Percentiles rank a stretch among this genome's conserved stretches.
Conservation (phyloP, 805 yeast species). For the Pichia insulana region DNA sequence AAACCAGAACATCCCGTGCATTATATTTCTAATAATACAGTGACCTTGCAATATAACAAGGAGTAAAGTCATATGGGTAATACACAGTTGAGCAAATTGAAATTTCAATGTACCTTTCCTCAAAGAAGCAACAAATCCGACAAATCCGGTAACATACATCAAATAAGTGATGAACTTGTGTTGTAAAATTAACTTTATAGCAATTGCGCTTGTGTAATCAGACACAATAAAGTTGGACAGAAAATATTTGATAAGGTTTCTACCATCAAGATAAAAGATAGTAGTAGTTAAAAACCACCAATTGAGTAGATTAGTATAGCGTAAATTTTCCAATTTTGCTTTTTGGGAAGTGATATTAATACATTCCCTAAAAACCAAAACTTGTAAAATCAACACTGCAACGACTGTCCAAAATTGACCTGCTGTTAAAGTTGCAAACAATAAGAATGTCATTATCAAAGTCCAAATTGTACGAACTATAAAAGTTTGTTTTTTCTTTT, state of each 20-base stretch:
- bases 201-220: slow-evolving; percentile 21
- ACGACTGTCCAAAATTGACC: slow-evolving; percentile 81
- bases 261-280: slow-evolving; percentile 83
- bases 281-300: slow-evolving; percentile 92
- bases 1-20: slow-evolving; percentile 92
- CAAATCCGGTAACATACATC: slow-evolving; percentile 78
- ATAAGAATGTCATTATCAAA: slow-evolving; percentile 73
- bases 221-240: slow-evolving; percentile 21
- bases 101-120: slow-evolving; percentile 83
- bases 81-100: slow-evolving; percentile 89
- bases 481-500: slow-evolving; percentile 73
- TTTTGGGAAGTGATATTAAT: slow-evolving; percentile 71
- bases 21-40: slow-evolving; percentile 79
- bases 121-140: slow-evolving; percentile 80
- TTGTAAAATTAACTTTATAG: slow-evolving; percentile 35
- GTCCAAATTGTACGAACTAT: slow-evolving; percentile 90
- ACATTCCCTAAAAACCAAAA: slow-evolving; percentile 83
- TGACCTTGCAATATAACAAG: slow-evolving; percentile 92
- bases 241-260: slow-evolving; percentile 56
- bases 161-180: slow-evolving; percentile 82
- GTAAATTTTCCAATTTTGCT: slow-evolving; percentile 76
- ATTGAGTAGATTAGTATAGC: slow-evolving; percentile 72
- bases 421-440: slow-evolving; percentile 60
- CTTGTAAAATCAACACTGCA: slow-evolving; percentile 64
- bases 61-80: slow-evolving; percentile 87